phyloP scores from a whole-genome alignment of 768 basidiomycete species.

The Naganishia kalamii region DNA sequence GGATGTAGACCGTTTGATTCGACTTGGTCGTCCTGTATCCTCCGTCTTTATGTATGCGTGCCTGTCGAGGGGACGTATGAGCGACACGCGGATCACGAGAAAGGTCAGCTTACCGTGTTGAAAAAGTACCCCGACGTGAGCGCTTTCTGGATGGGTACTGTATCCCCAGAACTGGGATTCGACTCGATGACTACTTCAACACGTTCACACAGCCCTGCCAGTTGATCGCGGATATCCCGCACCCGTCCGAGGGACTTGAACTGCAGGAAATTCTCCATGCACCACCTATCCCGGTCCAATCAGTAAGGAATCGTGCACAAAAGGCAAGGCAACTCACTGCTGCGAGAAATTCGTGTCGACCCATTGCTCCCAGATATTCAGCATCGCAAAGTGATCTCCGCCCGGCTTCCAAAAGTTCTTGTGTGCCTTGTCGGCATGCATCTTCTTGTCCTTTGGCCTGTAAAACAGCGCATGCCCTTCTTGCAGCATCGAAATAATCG shows the following conservation, averaged over 20 bases:
- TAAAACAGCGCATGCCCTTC: constrained; percentile 94
- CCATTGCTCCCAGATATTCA: constrained; percentile 99
- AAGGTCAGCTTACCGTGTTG: constrained; percentile 61
- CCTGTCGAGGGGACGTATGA: constrained; percentile 50
- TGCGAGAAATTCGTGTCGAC: constrained; percentile 95
- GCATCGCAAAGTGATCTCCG: constrained; percentile 93
- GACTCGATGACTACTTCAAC: constrained; percentile 84
- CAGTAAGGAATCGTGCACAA: too few species aligned
- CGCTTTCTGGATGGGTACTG: constrained; percentile 88
- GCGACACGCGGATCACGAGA: not conserved
- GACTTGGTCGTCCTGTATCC: constrained; percentile 96
- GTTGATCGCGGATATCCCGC: constrained; percentile 84
- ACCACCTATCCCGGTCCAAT: too few species aligned
- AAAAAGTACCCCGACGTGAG: constrained; percentile 93
- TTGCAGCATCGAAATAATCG: constrained; percentile 93
- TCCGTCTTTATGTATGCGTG: constrained; percentile 86
- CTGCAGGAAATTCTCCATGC: constrained; percentile 62
- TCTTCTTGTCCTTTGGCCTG: constrained; percentile 94
- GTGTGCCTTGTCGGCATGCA: constrained; percentile 94
- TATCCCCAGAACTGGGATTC: constrained; percentile 88
- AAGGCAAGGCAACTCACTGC: constrained; percentile 53
- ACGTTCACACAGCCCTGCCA: constrained; percentile 90
- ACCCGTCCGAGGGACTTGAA: constrained; percentile 91
- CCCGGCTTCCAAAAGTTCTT: constrained; percentile 93
- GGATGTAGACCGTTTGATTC: constrained; percentile 91